Evolutionary conservation across 192 early-diverging fungal species (phyloP), one percentile per base, ranked within the genome.

Genomic region (Obelidium mucronatum): DNA sequence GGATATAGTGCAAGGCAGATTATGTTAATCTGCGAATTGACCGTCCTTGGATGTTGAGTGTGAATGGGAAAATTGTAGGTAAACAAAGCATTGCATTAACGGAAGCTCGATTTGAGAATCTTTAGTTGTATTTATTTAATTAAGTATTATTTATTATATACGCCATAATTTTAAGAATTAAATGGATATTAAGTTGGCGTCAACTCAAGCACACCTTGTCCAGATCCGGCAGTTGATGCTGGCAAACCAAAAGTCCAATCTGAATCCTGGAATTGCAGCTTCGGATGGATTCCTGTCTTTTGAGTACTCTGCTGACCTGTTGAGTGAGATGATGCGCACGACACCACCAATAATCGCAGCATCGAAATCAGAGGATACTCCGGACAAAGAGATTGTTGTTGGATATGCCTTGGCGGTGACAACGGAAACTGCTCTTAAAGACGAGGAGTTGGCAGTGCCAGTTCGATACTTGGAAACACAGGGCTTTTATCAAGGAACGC

Each of bases 11-110:
- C 34, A 19, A 72, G 17, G 51, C 37, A 11, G 30, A 72, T 17
- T 72, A 59, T 34, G 15, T 55, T 26, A 72, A 72, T 36, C 22
- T 72, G 2, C 70, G 70, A 15, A 59, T 72, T 15, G 70, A 72
- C 35, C 11, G 26, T 0, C 70, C 70, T 11, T 55, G 44, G 40
- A 26, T 58, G 2, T 17, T 72, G 51, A 19, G 51, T 22, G 56
- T 72, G 54, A 72, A 72, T 40, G 70, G 70, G 22, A 54, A 59
- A 30, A 22, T 55, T 6, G 51, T 72, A 3, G 40, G 24, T 8
- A 72, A 72, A 36, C 28, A 34, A 24, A 40, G 36, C 13, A 36
- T 72, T 33, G 30, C 52, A 28, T 24, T 72, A 55, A 59, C 56
- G 30, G 34, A 65, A 65, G 63, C 37, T 4, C 63, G 63, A 35